Percentiles rank a stretch among this genome's conserved stretches.
Conservation (phyloP, 208 protist species). For the Wallacemonas sp. region DNA sequence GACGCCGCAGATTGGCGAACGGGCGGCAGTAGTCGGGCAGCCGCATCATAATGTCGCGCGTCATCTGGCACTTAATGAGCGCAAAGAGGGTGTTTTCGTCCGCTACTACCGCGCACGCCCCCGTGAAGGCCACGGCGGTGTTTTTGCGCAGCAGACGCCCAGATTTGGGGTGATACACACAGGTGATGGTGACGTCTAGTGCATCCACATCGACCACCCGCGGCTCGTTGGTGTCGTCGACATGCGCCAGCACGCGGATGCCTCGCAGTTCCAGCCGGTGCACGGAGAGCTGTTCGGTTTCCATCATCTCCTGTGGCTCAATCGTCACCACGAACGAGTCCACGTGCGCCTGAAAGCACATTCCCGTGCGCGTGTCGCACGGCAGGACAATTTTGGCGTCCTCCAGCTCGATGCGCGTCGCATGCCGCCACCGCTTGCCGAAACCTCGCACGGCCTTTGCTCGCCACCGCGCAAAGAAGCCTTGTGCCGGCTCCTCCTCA, state of each 20-base stretch:
- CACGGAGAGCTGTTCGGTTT: constrained; percentile 28
- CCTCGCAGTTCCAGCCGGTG: constrained; percentile 13
- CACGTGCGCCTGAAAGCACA: constrained; percentile 37
- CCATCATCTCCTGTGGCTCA: constrained; percentile 40
- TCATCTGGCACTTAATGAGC: constrained; percentile 52
- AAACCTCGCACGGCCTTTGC: constrained; percentile 45
- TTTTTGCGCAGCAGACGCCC: constrained; percentile 59
- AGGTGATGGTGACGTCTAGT: constrained; percentile 45
- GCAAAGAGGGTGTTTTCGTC: constrained; percentile 49
- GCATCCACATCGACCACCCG: constrained; percentile 25
- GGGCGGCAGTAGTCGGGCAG: constrained; percentile 64
- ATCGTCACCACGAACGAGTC: constrained; percentile 43
- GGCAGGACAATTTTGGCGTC: constrained; percentile 44
- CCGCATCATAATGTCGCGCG: constrained; percentile 33
- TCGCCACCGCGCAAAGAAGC: constrained; percentile 54
- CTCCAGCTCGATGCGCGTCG: constrained; percentile 48
- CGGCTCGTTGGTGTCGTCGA: constrained; percentile 7
- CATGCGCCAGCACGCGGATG: constrained; percentile 7
- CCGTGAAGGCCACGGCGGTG: constrained; percentile 37
- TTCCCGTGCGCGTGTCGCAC: constrained; percentile 39
- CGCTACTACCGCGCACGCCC: constrained; percentile 29
- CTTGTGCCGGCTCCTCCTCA: constrained; percentile 1
- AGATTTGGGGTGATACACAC: constrained; percentile 36
- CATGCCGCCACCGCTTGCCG: constrained; percentile 68
- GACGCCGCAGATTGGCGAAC: constrained; percentile 36